Evolutionary conservation across 768 basidiomycete species (phyloP).

Genomic region (Epithele typhae): DNA sequence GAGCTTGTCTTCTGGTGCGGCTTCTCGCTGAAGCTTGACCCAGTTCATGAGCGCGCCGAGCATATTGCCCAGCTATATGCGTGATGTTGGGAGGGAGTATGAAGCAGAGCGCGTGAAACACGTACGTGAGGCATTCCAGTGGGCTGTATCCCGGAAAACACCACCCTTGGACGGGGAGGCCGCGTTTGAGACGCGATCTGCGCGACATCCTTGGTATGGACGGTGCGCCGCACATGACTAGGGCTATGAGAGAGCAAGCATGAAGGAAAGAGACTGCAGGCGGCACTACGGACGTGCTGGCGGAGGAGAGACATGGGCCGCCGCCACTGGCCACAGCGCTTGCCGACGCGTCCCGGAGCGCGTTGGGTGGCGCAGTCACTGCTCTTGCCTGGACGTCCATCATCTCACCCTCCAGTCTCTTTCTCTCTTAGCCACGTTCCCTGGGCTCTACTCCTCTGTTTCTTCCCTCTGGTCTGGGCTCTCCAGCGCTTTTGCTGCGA

Average conservation of each 20-base stretch:
- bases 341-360: no score
- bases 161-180: conserved; percentile 30
- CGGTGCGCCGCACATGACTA: not conserved
- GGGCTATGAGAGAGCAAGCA: not conserved
- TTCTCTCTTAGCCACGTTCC: no score
- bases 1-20: conserved; percentile 54
- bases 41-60: conserved; percentile 88
- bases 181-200: not conserved
- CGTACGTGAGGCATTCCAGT: conserved; percentile 87
- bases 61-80: conserved; percentile 81
- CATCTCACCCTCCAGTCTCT: no score
- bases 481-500: conserved; percentile 5
- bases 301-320: conserved; percentile 13
- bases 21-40: conserved; percentile 71
- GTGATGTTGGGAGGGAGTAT: no score
- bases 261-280: not conserved
- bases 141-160: conserved; percentile 93
- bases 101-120: no score
- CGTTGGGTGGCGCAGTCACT: no score
- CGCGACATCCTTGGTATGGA: not conserved
- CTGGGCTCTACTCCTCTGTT: not conserved
- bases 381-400: no score
- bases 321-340: no score
- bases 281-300: conserved; percentile 7
- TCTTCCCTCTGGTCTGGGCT: not conserved